Evolutionary conservation across 2,329 filamentous ascomycete genomes (phyloP), one percentile per base, ranked within the genome.

Genomic region (Zalaria obscura): DNA sequence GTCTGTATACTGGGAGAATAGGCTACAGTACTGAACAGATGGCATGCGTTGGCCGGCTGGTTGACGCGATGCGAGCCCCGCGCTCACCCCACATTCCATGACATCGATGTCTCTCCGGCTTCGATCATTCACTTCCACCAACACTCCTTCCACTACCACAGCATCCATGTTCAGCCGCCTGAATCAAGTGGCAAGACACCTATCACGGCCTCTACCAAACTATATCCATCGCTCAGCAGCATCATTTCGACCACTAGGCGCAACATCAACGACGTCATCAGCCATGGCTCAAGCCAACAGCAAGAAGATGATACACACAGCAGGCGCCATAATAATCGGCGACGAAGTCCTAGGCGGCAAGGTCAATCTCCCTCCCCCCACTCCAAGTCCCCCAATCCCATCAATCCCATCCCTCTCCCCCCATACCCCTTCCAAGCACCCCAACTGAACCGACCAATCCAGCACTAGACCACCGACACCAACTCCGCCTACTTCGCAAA

Each of bases 301-400:
- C 54, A 67, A 72, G 52, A 70, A 78, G 55, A 78, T 73, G 45
- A 93, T 96, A 51, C 79, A 86, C 57, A 95, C 88, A 37, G 91
- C 89, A 7, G 89, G 83, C 43, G 93, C 86, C 61, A 65, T 96
- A 48, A 87, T 98, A 45, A 96, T 98, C 53, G 89, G 89, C n/a
- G 89, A 96, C 64, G 89, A 95, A 62, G 87, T 96, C 4, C 70
- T 96, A 3, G 88, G 87, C 25, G 89, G 91, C 53, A 96, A 96
- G 80, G 88, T 86, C 60, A 48, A 67, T 55, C 10, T 7, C 7
- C 35, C 25, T 32, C 25, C 18, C 18, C 18, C 18, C 2, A 18
- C 18, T 18, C 18, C 18, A 2, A 18, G 18, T 18, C 18, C 18
- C 18, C 18, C 18, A 18, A 18, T 18, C 18, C 18, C 18, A 18